Percentiles rank a stretch among this genome's conserved stretches.
These are phyloP conservation scores for Cryoendolithus antarcticus DNA, from an alignment of 2,329 filamentous ascomycete species.

Conservation along the genomic window DNA sequence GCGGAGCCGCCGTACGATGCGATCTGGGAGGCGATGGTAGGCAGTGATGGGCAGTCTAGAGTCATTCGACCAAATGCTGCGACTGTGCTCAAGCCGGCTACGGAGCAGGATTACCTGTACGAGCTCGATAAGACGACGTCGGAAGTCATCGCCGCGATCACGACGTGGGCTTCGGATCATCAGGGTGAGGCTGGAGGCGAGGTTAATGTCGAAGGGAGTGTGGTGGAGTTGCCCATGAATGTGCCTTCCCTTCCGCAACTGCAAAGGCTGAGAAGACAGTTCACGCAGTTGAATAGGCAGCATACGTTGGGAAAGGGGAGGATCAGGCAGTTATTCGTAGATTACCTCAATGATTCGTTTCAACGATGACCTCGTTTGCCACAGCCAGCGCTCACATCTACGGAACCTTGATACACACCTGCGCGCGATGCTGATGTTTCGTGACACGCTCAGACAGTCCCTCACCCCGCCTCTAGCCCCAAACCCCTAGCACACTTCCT, in stretches of 20 bases:
- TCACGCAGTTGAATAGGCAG: slow-evolving; percentile 62
- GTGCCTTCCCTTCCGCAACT: slow-evolving; percentile 58
- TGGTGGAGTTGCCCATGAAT: slow-evolving; percentile 55
- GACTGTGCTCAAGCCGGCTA: slow-evolving; percentile 55
- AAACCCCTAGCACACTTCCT: neutral
- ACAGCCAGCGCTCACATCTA: neutral
- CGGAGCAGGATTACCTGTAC: slow-evolving; percentile 61
- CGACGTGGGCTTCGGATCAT: slow-evolving; percentile 56
- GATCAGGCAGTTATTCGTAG: slow-evolving; percentile 27
- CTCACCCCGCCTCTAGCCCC: neutral
- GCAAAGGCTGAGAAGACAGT: slow-evolving; percentile 65
- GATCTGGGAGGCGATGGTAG: slow-evolving; percentile 62
- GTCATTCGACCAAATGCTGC: slow-evolving; percentile 61
- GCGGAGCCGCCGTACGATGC: slow-evolving; percentile 52
- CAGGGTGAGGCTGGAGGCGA: slow-evolving; percentile 48
- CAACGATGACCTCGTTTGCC: slow-evolving; percentile 11
- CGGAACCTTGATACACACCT: neutral
- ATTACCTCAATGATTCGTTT: slow-evolving; percentile 30
- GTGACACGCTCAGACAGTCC: neutral
- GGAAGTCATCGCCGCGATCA: slow-evolving; percentile 57
- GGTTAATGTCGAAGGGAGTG: slow-evolving; percentile 41
- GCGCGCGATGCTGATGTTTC: neutral
- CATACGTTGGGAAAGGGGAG: slow-evolving; percentile 33
- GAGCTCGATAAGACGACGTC: slow-evolving; percentile 69
- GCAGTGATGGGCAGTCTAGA: slow-evolving; percentile 50